These are phyloP conservation scores for Pseudogymnoascus sp. DNA, from an alignment of 2,329 filamentous ascomycete species.

Conservation along the genomic window DNA sequence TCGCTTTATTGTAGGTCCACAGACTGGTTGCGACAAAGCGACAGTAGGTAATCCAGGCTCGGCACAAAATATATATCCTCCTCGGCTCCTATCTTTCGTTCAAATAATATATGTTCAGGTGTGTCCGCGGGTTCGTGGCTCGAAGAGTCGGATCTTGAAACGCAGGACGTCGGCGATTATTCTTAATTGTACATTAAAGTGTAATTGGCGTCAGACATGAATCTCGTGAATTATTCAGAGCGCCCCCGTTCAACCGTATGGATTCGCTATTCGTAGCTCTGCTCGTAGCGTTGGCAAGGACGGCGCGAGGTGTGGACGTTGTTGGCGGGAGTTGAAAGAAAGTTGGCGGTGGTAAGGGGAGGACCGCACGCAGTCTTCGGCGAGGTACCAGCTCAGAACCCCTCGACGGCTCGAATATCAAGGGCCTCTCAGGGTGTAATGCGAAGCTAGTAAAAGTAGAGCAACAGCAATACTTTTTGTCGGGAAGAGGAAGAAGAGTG, in stretches of 20 bases:
- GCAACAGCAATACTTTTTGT: neutral
- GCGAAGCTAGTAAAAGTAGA: neutral
- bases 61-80: neutral
- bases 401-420: neutral
- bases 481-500: neutral
- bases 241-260: neutral
- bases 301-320: neutral
- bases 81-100: neutral
- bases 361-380: slow-evolving; percentile 1
- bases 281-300: neutral
- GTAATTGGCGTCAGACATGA: slow-evolving; percentile 5
- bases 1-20: slow-evolving; percentile 6
- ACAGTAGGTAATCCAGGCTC: neutral
- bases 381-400: slow-evolving; percentile 3
- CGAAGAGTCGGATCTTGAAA: slow-evolving; percentile 4
- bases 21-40: slow-evolving; percentile 1
- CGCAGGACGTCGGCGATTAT: slow-evolving; percentile 6
- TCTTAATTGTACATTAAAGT: slow-evolving; percentile 2
- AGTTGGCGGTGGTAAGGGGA: neutral
- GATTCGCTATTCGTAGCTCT: neutral
- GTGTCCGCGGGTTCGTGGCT: neutral
- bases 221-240: slow-evolving; percentile 3
- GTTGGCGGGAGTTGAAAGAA: neutral
- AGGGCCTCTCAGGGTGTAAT: neutral
- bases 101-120: slow-evolving; percentile 1